Evolutionary conservation across 176 grass and related monocot species (phyloP).

Genomic region (Triticum turgidum): DNA sequence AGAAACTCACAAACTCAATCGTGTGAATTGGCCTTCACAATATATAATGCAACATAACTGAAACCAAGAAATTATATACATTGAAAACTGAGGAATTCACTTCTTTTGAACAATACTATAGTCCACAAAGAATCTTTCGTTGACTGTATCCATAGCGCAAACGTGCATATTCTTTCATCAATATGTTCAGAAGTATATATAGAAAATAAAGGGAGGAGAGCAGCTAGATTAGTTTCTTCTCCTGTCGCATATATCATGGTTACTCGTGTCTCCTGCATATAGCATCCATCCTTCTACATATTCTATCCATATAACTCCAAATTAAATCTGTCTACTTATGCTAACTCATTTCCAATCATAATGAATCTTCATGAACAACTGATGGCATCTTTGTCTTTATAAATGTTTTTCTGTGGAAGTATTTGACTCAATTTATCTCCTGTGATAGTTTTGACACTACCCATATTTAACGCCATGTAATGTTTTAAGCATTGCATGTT

Average conservation of each 20-base stretch:
- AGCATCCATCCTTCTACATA: not conserved
- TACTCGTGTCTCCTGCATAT: not conserved
- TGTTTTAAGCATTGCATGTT: slow-evolving; percentile 8
- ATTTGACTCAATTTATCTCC: not conserved
- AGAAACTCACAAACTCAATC: not conserved
- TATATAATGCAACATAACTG: not conserved
- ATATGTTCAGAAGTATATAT: not conserved
- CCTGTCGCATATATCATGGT: not conserved
- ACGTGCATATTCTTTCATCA: not conserved
- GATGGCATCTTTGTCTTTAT: not conserved
- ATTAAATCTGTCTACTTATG: not conserved
- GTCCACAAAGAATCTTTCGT: not conserved
- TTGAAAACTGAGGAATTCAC: not conserved
- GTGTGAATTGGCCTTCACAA: not conserved
- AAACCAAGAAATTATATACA: not conserved
- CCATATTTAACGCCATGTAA: not conserved
- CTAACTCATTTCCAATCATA: not conserved
- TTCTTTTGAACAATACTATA: not conserved
- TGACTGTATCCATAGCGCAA: not conserved
- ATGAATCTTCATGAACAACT: not conserved
- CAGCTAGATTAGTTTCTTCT: not conserved
- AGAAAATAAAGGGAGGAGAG: not conserved
- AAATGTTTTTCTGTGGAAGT: not conserved
- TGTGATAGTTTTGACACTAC: not conserved
- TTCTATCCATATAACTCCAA: not conserved